Conservation (phyloP, 164 flowering plant species). For the Platanus orientalis region DNA sequence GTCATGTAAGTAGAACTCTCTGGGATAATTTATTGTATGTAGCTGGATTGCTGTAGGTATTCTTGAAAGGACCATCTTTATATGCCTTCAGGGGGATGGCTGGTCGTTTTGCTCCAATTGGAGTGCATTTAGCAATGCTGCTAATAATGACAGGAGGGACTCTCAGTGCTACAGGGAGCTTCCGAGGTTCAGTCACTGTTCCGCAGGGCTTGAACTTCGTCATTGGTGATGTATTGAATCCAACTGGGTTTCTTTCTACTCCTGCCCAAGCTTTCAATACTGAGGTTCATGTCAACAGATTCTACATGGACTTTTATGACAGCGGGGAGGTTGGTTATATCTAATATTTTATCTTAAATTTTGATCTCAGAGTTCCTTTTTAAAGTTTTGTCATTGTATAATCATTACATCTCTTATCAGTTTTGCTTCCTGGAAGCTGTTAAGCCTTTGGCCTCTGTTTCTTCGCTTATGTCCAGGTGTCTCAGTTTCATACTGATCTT, state of each 20-base stretch:
- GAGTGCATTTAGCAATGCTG: constrained; percentile 90
- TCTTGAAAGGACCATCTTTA: constrained; percentile 76
- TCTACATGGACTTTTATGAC: constrained; percentile 87
- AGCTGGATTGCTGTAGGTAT: constrained; percentile 46
- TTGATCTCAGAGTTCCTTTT: not conserved
- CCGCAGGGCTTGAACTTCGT: constrained; percentile 96
- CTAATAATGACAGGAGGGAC: constrained; percentile 94
- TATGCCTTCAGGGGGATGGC: constrained; percentile 95
- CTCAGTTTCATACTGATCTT: constrained; percentile 85
- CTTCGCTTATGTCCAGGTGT: constrained; percentile 41
- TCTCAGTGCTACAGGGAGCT: constrained; percentile 87
- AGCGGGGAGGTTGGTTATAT: constrained; percentile 74
- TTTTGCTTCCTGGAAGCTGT: not conserved
- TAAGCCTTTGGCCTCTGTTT: not conserved
- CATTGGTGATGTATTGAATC: constrained; percentile 77
- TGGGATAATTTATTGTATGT: not conserved
- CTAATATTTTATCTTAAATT: not conserved
- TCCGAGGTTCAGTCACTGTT: constrained; percentile 85
- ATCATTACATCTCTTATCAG: not conserved
- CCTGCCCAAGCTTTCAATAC: constrained; percentile 78
- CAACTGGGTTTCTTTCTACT: constrained; percentile 78
- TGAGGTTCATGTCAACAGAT: constrained; percentile 89
- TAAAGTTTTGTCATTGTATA: not conserved
- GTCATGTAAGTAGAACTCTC: not conserved
- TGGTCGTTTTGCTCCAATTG: constrained; percentile 92